phyloP scores from a whole-genome alignment of 2,329 filamentous ascomycete species.

The Madurella mycetomatis region DNA sequence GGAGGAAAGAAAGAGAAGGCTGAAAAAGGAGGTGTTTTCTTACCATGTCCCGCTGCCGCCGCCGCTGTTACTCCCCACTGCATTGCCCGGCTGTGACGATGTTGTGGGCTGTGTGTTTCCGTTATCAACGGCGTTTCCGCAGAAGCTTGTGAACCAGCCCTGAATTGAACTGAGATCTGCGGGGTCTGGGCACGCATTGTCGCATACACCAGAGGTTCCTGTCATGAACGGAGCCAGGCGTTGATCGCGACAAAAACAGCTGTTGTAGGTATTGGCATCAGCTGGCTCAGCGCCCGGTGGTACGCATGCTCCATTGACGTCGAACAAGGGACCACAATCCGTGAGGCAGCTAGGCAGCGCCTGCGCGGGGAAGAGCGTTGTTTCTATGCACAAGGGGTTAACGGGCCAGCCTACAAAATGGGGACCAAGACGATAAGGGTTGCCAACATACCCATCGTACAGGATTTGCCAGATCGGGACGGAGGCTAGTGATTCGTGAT shows the following conservation, averaged over 20 bases:
- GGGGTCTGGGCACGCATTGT: slow-evolving; percentile 49
- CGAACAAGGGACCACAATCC: slow-evolving; percentile 56
- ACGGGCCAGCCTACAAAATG: not conserved
- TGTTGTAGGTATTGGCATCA: slow-evolving; percentile 51
- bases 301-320: slow-evolving; percentile 69
- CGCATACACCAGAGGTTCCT: slow-evolving; percentile 58
- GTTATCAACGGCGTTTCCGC: slow-evolving; percentile 39
- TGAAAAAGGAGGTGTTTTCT: slow-evolving; percentile 21
- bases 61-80: slow-evolving; percentile 20
- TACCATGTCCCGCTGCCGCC: slow-evolving; percentile 46
- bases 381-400: slow-evolving; percentile 26
- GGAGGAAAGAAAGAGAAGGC: not conserved
- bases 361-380: slow-evolving; percentile 53
- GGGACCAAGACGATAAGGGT: not conserved
- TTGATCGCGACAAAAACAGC: slow-evolving; percentile 69
- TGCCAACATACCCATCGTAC: slow-evolving; percentile 12
- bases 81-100: slow-evolving; percentile 19
- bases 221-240: slow-evolving; percentile 55
- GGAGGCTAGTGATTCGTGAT: not conserved
- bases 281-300: slow-evolving; percentile 50
- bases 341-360: slow-evolving; percentile 60
- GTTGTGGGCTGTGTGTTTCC: slow-evolving; percentile 16
- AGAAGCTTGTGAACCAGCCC: slow-evolving; percentile 67
- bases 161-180: slow-evolving; percentile 55
- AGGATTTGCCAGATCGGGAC: not conserved